Conservation (phyloP, 305 asterid species). For the Fraxinus nigra region DNA sequence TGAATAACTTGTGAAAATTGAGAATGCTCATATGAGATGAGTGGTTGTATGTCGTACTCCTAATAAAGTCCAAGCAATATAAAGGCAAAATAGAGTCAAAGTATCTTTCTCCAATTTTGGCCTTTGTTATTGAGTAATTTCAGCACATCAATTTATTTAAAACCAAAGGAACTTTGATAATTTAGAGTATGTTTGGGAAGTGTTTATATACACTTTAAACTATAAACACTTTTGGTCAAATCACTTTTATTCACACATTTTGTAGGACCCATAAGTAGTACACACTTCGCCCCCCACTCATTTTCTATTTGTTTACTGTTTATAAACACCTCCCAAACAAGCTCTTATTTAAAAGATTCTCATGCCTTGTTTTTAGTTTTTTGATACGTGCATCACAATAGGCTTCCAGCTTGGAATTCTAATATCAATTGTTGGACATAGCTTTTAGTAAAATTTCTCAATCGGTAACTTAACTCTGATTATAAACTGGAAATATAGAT, state of each 20-base stretch:
- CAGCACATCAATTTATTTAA: background rate
- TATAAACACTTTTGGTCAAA: background rate
- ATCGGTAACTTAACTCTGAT: background rate
- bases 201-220: background rate
- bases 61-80: background rate
- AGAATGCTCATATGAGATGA: background rate
- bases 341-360: background rate
- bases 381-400: background rate
- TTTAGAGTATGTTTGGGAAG: background rate
- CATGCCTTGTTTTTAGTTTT: background rate
- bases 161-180: background rate
- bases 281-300: background rate
- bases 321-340: background rate
- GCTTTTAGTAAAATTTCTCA: background rate
- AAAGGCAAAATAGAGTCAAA: background rate
- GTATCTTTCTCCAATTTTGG: background rate
- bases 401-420: background rate
- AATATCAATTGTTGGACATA: background rate
- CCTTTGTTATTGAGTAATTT: background rate
- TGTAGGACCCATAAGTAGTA: background rate
- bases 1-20: background rate
- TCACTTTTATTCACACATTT: too few relatives aligned
- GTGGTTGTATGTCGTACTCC: background rate
- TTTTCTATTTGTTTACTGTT: background rate
- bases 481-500: background rate